phyloP scores from a whole-genome alignment of 306 rosid species.

The Canavalia ensiformis region DNA sequence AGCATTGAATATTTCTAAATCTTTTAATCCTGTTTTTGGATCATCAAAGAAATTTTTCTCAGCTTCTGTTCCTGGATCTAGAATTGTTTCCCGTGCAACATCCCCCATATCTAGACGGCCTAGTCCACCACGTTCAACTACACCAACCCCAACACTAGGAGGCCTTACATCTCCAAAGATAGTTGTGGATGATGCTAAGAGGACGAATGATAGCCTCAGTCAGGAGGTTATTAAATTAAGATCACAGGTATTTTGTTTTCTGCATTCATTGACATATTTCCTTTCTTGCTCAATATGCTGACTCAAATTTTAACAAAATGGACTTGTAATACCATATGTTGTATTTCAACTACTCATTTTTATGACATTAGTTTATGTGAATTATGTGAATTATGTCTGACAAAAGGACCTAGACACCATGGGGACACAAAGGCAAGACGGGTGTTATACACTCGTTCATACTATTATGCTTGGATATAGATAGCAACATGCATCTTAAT shows the following conservation, averaged over 20 bases:
- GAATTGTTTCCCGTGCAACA: constrained; percentile 99
- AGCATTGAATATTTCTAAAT: constrained; percentile 82
- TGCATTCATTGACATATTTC: constrained; percentile 18
- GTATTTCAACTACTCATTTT: neutral
- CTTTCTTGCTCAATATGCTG: constrained; percentile 37
- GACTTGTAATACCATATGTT: constrained; percentile 14
- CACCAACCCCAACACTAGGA: constrained; percentile 98
- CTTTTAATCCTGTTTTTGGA: constrained; percentile 97
- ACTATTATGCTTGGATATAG: neutral
- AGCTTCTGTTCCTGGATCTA: constrained; percentile 99
- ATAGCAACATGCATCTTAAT: constrained; percentile 30
- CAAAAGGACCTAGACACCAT: constrained; percentile 33
- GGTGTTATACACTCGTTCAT: constrained; percentile 12
- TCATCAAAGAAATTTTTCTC: constrained; percentile 98
- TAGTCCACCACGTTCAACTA: constrained; percentile 99
- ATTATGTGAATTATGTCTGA: constrained; percentile 27
- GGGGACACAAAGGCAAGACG: constrained; percentile 30
- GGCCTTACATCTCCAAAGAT: constrained; percentile 97
- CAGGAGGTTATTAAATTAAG: constrained; percentile 95
- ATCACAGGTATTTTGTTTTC: constrained; percentile 72
- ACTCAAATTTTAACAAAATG: constrained; percentile 22
- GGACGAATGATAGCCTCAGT: constrained; percentile 88
- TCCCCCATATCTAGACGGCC: constrained; percentile 98
- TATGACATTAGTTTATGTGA: constrained; percentile 34
- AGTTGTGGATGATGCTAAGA: constrained; percentile 86